Conservation (phyloP, 2,329 filamentous ascomycete genomes). For the Exophiala spinifera region DNA sequence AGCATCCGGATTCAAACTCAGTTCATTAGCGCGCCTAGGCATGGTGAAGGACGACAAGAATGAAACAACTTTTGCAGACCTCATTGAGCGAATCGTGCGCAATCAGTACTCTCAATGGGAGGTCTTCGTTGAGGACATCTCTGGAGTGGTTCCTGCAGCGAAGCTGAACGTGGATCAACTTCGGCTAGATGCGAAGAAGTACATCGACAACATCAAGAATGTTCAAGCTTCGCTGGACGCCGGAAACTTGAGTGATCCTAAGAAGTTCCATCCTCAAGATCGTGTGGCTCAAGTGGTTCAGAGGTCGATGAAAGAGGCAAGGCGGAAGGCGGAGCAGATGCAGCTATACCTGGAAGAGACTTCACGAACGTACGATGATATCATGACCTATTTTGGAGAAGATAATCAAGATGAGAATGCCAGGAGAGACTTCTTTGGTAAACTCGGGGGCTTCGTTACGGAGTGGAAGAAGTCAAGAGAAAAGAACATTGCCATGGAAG, state of each 20-base stretch:
- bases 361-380: constrained; percentile 85
- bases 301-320: constrained; percentile 91
- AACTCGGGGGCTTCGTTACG: constrained; percentile 81
- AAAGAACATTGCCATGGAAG: constrained; percentile 84
- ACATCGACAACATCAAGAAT: constrained; percentile 92
- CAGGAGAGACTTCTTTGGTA: constrained; percentile 91
- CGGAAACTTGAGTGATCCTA: constrained; percentile 91
- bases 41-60: constrained; percentile 99
- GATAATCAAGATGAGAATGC: constrained; percentile 88
- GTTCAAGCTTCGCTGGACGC: constrained; percentile 88
- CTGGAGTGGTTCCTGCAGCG: constrained; percentile 70
- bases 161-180: constrained; percentile 96
- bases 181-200: constrained; percentile 79
- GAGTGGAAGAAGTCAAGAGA: constrained; percentile 97
- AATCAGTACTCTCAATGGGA: constrained; percentile 98
- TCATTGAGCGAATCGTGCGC: constrained; percentile 93
- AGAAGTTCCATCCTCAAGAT: constrained; percentile 97
- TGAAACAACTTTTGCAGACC: constrained; percentile 89
- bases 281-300: constrained; percentile 89
- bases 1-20: constrained; percentile 95
- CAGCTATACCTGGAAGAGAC: constrained; percentile 91
- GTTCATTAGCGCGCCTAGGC: constrained; percentile 82
- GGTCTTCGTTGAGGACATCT: constrained; percentile 79
- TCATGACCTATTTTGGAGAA: constrained; percentile 95
- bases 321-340: constrained; percentile 94